phyloP scores from a whole-genome alignment of 1,284 basidiomycete genomes.

The Ustilago sp. region DNA sequence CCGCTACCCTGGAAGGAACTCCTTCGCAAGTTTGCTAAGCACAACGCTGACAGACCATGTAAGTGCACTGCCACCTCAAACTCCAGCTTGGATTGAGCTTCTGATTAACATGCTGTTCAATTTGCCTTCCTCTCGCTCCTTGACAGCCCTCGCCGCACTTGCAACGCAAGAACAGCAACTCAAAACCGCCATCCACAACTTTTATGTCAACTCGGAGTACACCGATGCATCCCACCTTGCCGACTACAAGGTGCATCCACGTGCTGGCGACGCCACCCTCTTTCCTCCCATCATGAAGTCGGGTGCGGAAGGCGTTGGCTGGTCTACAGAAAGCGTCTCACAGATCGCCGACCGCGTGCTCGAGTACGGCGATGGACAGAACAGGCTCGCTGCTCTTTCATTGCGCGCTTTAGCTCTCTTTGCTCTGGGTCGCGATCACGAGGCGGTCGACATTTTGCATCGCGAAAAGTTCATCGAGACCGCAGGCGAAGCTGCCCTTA shows the following conservation, averaged over 20 bases:
- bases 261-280: conserved; percentile 33
- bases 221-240: conserved; percentile 52
- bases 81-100: neutral
- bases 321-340: conserved; percentile 48
- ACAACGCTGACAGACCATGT: conserved; percentile 63
- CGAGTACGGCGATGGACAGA: conserved; percentile 37
- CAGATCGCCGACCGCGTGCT: conserved; percentile 47
- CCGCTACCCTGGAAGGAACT: conserved; percentile 64
- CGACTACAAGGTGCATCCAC: conserved; percentile 47
- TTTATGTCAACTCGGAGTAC: conserved; percentile 48
- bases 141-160: conserved; percentile 42
- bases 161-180: conserved; percentile 54
- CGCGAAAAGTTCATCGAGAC: conserved; percentile 55
- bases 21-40: conserved; percentile 68
- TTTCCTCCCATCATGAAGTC: conserved; percentile 55
- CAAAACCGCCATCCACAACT: conserved; percentile 43
- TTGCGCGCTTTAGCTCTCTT: conserved; percentile 61
- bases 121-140: neutral
- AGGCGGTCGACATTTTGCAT: conserved; percentile 60
- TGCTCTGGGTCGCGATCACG: conserved; percentile 61
- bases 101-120: neutral
- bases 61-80: conserved; percentile 17
- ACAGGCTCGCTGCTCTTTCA: conserved; percentile 36
- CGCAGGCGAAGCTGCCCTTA: conserved; percentile 34
- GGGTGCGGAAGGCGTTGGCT: conserved; percentile 45